Evolutionary conservation across 177 flowering plant species (phyloP).

Genomic region (Vitis hybrid): DNA sequence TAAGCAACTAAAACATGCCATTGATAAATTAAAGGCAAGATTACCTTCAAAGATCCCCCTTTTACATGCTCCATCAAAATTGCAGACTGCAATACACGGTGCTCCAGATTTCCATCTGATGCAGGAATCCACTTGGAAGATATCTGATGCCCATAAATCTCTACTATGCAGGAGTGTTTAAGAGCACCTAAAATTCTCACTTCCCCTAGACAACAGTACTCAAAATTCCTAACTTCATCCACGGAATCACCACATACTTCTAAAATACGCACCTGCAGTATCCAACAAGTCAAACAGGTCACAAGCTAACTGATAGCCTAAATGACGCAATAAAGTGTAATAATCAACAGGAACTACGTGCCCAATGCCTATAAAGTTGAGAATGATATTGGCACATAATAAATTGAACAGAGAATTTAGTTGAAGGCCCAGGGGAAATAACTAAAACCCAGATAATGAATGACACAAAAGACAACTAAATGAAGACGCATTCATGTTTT

Average conservation of each 20-base stretch:
- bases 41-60: constrained; percentile 90
- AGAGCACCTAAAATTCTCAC: constrained; percentile 72
- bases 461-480: not conserved
- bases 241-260: constrained; percentile 41
- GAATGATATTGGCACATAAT: too few species aligned
- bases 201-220: constrained; percentile 78
- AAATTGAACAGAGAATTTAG: not conserved
- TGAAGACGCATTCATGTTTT: not conserved
- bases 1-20: not conserved
- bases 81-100: constrained; percentile 55
- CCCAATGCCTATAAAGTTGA: not conserved
- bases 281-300: not conserved
- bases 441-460: not conserved
- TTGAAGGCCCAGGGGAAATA: not conserved
- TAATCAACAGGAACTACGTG: not conserved
- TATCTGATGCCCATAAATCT: constrained; percentile 85
- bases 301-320: not conserved
- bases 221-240: constrained; percentile 66
- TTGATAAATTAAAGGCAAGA: not conserved
- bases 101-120: constrained; percentile 45
- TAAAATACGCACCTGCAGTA: constrained; percentile 72
- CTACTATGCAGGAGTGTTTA: constrained; percentile 75
- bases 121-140: constrained; percentile 66
- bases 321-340: not conserved
- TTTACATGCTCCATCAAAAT: constrained; percentile 77